Conservation (phyloP, 768 basidiomycete species). For the Sarcodon sp. region DNA sequence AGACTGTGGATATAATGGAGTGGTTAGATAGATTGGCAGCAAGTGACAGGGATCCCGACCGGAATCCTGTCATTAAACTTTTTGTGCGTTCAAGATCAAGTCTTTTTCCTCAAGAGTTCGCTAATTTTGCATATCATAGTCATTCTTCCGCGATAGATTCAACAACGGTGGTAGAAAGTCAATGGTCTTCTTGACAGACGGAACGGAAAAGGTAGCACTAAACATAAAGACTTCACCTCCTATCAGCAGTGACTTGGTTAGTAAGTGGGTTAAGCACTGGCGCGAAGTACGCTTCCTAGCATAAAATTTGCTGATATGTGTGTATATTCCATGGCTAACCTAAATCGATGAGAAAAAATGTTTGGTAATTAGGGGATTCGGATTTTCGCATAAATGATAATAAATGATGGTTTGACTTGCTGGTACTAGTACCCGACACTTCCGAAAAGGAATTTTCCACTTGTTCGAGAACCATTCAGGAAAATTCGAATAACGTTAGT, state of each 20-base stretch:
- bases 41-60: conserved; percentile 21
- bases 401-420: too few relatives aligned
- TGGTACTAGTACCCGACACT: too few relatives aligned
- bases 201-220: conserved; percentile 18
- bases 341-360: too few relatives aligned
- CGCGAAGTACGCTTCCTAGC: conserved; percentile 22
- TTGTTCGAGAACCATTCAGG: too few relatives aligned
- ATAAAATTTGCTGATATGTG: too few relatives aligned
- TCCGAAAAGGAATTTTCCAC: too few relatives aligned
- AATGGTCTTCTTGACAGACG: conserved; percentile 21
- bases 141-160: conserved; percentile 21
- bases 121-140: conserved; percentile 8
- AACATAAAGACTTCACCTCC: conserved; percentile 18
- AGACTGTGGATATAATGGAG: conserved; percentile 18
- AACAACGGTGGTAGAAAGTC: conserved; percentile 11
- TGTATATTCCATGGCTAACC: too few relatives aligned
- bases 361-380: too few relatives aligned
- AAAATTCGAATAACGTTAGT: too few relatives aligned
- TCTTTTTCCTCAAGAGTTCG: conserved; percentile 5
- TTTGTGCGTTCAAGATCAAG: conserved; percentile 10
- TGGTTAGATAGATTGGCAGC: conserved; percentile 25
- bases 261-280: conserved; percentile 30
- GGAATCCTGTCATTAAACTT: conserved; percentile 31
- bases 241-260: conserved; percentile 20
- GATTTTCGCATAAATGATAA: too few relatives aligned